phyloP scores from a whole-genome alignment of 805 yeast genomes.

The Metschnikowia koreensis region DNA sequence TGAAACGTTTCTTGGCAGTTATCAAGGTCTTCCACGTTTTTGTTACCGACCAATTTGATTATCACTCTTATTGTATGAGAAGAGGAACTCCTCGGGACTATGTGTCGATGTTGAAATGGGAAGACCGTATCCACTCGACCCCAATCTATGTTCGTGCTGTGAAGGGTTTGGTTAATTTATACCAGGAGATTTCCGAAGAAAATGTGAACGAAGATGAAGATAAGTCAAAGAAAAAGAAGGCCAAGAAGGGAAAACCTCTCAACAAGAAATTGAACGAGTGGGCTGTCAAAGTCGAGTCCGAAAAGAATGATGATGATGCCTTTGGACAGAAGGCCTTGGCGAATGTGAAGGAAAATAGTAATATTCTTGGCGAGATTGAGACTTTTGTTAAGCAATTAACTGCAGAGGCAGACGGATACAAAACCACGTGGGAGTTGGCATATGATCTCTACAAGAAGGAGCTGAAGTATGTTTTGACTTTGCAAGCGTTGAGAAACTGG shows the following conservation, averaged over 20 bases:
- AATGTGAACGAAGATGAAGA: slow-evolving; percentile 21
- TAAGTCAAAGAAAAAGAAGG: slow-evolving; percentile 42
- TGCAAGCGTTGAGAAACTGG: slow-evolving; percentile 46
- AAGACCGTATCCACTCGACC: slow-evolving; percentile 63
- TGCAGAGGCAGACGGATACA: slow-evolving; percentile 40
- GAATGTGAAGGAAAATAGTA: slow-evolving; percentile 23
- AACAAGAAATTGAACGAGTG: slow-evolving; percentile 55
- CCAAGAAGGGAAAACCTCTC: slow-evolving; percentile 54
- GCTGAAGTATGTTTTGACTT: slow-evolving; percentile 45
- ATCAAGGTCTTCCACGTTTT: slow-evolving; percentile 67
- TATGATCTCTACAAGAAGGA: slow-evolving; percentile 39
- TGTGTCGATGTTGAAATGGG: slow-evolving; percentile 77
- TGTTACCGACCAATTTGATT: slow-evolving; percentile 84
- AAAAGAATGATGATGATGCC: slow-evolving; percentile 54
- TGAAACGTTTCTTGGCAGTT: slow-evolving; percentile 73
- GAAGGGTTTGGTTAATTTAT: slow-evolving; percentile 58
- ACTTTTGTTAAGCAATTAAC: slow-evolving; percentile 40
- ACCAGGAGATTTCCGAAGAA: slow-evolving; percentile 41
- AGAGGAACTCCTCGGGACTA: slow-evolving; percentile 89
- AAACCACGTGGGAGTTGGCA: slow-evolving; percentile 44
- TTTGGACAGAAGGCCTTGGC: slow-evolving; percentile 49
- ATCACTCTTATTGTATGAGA: slow-evolving; percentile 89
- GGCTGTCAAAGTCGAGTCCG: slow-evolving; percentile 43
- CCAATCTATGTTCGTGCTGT: slow-evolving; percentile 73
- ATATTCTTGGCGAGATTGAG: slow-evolving; percentile 46